Conservation (phyloP, 495 filamentous ascomycete genomes). For the Aspergillus incahuasiensis region DNA sequence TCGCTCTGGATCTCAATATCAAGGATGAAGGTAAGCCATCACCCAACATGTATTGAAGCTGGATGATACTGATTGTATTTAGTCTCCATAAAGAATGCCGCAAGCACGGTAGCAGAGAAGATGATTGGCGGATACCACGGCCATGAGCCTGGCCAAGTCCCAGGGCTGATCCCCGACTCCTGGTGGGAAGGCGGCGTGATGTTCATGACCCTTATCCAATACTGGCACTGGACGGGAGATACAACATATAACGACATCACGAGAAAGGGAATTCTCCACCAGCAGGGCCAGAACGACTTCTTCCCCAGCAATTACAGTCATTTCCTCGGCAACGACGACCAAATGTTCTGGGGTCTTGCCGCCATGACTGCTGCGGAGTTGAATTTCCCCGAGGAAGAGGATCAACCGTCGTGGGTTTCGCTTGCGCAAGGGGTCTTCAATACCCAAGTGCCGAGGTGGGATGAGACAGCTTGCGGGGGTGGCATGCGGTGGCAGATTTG, state of each 20-base stretch:
- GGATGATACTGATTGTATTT: slow-evolving; percentile 1
- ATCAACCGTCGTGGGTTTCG: slow-evolving; percentile 56
- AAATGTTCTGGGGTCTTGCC: slow-evolving; percentile 76
- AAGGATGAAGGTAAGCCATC: slow-evolving; percentile 25
- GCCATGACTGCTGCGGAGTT: slow-evolving; percentile 70
- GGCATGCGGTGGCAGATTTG: slow-evolving; percentile 86
- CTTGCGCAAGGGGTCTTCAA: slow-evolving; percentile 61
- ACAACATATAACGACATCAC: slow-evolving; percentile 60
- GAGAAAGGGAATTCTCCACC: slow-evolving; percentile 60
- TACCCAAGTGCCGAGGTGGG: slow-evolving; percentile 63
- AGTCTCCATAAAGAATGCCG: slow-evolving; percentile 59
- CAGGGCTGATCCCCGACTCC: slow-evolving; percentile 59
- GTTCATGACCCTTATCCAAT: slow-evolving; percentile 71
- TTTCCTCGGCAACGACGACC: slow-evolving; percentile 65
- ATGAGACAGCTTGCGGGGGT: slow-evolving; percentile 61
- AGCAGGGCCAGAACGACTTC: slow-evolving; percentile 65
- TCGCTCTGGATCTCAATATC: slow-evolving; percentile 29
- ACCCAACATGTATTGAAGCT: neutral
- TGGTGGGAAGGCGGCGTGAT: slow-evolving; percentile 78
- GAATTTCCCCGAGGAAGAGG: slow-evolving; percentile 60
- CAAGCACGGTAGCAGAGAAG: slow-evolving; percentile 57
- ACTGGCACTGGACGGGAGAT: slow-evolving; percentile 75
- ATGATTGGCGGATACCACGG: slow-evolving; percentile 64
- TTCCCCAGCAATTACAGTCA: slow-evolving; percentile 51
- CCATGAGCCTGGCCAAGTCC: slow-evolving; percentile 54